Base-by-base conservation (phyloP, 1,284 basidiomycete genomes). In the Melampsora larici-populina region DNA sequence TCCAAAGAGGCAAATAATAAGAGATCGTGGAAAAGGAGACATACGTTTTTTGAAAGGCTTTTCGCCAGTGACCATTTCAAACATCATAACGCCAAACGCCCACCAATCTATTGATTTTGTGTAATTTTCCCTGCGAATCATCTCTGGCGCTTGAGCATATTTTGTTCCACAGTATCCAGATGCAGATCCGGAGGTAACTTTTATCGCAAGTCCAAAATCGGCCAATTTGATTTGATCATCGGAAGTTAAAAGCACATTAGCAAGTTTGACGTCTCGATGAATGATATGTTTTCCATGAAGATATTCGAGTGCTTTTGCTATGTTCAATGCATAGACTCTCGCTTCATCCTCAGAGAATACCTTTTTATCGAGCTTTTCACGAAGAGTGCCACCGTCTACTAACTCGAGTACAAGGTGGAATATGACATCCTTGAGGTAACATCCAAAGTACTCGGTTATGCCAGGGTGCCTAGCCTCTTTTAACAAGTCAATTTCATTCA, bases 181-280 rank as follows among this genome's bases (percentile, higher is more conserved):
- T 24, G 62, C 4, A n/a, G 17, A 24, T 17, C 21, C 15, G 9
- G 18, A 1, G 17, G 33, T 7, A 24, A 29, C 31, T 49, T 55
- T 13, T 63, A 63, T 9, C 9, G 71, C 43, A 13, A 73, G 29
- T 2, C 71, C 71, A 29, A 73, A 73, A 36, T 73, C 71, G 13
- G 71, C 36, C 3, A 73, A 18, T 26, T 73, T 73, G 0, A 73
- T 11, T n/a, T 73, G 65, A 3, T 63, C 71, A 33, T 31, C 26
- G 1, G 24, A n/a, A 8, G 60, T 29, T 29, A 73, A 18, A 74
- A 99, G 89, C 78, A 99, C 96, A 84, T 99, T 98, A 51, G 92
- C 96, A 36, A 95, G 96, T 82, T 98, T 99, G 86, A 99, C 97
- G 82, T 99, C 96, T 29, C 95, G 92, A 84, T 99, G 96, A 78